phyloP scores from a whole-genome alignment of 176 grass and related monocot species.

The Luzula sylvatica region DNA sequence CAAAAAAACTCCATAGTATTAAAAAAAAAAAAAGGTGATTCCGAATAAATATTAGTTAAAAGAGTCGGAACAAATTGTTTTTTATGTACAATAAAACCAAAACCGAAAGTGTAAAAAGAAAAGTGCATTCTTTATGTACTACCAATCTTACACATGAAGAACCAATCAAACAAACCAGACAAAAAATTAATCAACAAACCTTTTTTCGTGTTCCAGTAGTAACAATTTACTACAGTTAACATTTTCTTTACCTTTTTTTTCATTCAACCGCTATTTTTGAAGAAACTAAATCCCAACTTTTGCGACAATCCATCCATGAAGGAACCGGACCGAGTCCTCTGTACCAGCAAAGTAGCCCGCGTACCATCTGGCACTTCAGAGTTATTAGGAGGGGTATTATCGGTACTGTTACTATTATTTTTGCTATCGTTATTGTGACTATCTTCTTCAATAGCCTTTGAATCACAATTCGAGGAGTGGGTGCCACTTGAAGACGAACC shows the following conservation, averaged over 20 bases:
- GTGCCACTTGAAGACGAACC: neutral
- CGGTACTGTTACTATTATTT: constrained; percentile 12
- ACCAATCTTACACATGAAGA: no score
- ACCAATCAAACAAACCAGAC: constrained; percentile 4
- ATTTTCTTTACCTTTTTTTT: neutral
- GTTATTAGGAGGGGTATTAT: constrained; percentile 25
- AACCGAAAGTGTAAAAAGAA: no score
- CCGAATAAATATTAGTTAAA: no score
- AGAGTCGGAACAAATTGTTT: no score
- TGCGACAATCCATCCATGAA: constrained; percentile 76
- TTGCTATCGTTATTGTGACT: no score
- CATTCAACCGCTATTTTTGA: constrained; percentile 62
- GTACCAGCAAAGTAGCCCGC: constrained; percentile 77
- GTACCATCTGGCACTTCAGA: constrained; percentile 41
- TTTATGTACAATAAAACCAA: no score
- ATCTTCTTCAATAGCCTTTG: constrained; percentile 17
- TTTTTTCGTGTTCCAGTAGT: constrained; percentile 17
- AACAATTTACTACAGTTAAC: constrained; percentile 17
- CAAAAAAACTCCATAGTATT: neutral
- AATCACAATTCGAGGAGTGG: neutral
- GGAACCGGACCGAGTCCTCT: constrained; percentile 47
- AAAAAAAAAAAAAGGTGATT: constrained; percentile 1
- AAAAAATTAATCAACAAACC: constrained; percentile 9
- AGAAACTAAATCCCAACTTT: constrained; percentile 60
- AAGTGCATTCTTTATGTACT: no score